These are phyloP conservation scores for Kwoniella heveanensis DNA, from an alignment of 768 basidiomycete species.

Conservation along the genomic window DNA sequence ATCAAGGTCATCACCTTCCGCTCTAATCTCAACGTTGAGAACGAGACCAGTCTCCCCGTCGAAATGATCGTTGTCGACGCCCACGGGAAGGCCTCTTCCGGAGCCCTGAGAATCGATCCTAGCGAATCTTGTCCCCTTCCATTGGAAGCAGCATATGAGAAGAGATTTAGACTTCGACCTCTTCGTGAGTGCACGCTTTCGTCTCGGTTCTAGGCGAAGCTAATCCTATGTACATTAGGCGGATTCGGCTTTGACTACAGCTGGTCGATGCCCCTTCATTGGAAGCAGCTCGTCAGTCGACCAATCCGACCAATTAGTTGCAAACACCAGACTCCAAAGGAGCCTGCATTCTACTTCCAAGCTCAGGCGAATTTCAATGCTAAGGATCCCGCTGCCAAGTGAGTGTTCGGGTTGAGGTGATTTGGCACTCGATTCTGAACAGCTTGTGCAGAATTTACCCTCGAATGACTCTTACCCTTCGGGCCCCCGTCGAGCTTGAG, in stretches of 20 bases:
- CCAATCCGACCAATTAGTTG: conserved; percentile 76
- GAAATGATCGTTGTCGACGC: conserved; percentile 89
- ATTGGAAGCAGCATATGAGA: conserved; percentile 80
- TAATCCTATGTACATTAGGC: conserved; percentile 60
- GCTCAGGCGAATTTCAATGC: conserved; percentile 80
- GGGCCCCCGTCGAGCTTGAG: conserved; percentile 92
- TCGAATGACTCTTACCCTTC: conserved; percentile 77
- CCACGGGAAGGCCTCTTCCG: conserved; percentile 74
- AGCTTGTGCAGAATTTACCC: conserved; percentile 75
- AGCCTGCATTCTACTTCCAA: conserved; percentile 92
- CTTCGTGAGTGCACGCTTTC: conserved; percentile 67
- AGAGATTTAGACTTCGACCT: conserved; percentile 82
- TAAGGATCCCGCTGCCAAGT: conserved; percentile 64
- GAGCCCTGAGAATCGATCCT: conserved; percentile 84
- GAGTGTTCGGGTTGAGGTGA: conserved; percentile 33
- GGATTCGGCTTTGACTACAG: conserved; percentile 82
- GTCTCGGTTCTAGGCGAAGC: background rate
- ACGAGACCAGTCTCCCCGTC: conserved; percentile 84
- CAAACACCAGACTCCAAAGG: conserved; percentile 73
- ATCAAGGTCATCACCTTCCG: conserved; percentile 92
- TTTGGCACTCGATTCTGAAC: no score
- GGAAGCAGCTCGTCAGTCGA: conserved; percentile 80
- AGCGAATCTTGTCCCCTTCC: conserved; percentile 86
- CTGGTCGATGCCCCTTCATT: conserved; percentile 82
- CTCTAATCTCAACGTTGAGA: conserved; percentile 88